Conservation (phyloP, 2,329 filamentous ascomycete species). For the Drechslerella dactyloides region DNA sequence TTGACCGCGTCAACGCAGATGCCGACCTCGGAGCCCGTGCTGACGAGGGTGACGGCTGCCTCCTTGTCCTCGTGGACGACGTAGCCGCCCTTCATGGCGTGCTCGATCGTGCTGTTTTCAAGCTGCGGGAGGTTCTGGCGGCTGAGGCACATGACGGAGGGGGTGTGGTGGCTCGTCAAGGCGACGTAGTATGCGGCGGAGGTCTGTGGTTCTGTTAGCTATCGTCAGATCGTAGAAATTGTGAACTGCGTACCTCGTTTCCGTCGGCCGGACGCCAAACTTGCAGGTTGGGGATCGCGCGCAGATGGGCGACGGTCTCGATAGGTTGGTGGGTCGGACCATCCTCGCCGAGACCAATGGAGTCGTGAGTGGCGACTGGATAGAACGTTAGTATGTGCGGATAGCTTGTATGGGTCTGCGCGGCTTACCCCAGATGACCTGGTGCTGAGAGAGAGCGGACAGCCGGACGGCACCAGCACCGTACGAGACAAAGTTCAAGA, state of each 20-base stretch:
- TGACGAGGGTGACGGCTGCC: constrained; percentile 86
- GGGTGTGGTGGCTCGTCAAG: constrained; percentile 85
- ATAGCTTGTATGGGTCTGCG: constrained; percentile 70
- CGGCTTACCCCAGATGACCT: constrained; percentile 73
- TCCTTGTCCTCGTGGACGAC: constrained; percentile 82
- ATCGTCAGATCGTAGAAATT: neutral
- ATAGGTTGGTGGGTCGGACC: constrained; percentile 99
- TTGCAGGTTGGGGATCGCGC: constrained; percentile 98
- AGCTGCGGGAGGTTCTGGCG: constrained; percentile 98
- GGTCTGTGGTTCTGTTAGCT: constrained; percentile 70
- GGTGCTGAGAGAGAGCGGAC: constrained; percentile 87
- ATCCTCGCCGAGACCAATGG: constrained; percentile 98
- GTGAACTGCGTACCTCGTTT: constrained; percentile 51
- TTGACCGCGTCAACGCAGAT: constrained; percentile 93
- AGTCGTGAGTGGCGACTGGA: constrained; percentile 58
- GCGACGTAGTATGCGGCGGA: constrained; percentile 97
- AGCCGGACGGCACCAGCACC: constrained; percentile 93
- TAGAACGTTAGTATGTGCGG: constrained; percentile 68
- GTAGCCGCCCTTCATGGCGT: constrained; percentile 93
- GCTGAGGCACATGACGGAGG: constrained; percentile 90
- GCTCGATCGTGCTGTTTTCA: constrained; percentile 88
- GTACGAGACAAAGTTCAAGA: constrained; percentile 99
- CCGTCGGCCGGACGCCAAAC: constrained; percentile 98
- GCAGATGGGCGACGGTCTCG: constrained; percentile 97
- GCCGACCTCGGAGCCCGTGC: constrained; percentile 93